Percentiles rank a stretch among this genome's conserved stretches.
Conservation (phyloP, 2,329 filamentous ascomycete genomes). For the Sporothrix brasiliensis region DNA sequence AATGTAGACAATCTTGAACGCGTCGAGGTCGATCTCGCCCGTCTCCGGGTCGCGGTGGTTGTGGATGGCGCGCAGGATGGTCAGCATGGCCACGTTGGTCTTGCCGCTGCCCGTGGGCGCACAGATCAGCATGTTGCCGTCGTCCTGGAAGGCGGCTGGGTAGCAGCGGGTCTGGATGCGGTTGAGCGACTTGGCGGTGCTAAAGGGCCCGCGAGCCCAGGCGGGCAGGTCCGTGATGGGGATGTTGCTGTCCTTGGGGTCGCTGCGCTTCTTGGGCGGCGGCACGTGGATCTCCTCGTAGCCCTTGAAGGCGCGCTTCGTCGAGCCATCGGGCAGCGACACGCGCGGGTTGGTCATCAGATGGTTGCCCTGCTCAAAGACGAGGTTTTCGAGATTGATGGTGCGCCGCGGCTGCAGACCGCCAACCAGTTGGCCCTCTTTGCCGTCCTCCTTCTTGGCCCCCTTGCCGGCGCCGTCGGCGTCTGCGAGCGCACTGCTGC, state of each 20-base stretch:
- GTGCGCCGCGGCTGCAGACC: slow-evolving; percentile 83
- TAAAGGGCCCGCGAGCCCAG: slow-evolving; percentile 87
- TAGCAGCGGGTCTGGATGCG: slow-evolving; percentile 95
- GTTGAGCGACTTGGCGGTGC: slow-evolving; percentile 83
- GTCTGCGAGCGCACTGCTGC: slow-evolving; percentile 57
- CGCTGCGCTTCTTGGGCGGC: slow-evolving; percentile 82
- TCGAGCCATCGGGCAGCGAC: slow-evolving; percentile 88
- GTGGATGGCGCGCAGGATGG: slow-evolving; percentile 93
- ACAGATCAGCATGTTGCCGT: slow-evolving; percentile 97
- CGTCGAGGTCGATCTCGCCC: slow-evolving; percentile 91
- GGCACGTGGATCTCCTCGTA: slow-evolving; percentile 99
- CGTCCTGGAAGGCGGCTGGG: slow-evolving; percentile 85
- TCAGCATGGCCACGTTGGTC: slow-evolving; percentile 97
- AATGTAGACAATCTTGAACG: slow-evolving; percentile 98
- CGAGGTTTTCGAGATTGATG: slow-evolving; percentile 92
- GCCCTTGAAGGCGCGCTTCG: slow-evolving; percentile 93
- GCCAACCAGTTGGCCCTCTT: slow-evolving; percentile 66
- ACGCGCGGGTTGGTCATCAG: slow-evolving; percentile 99
- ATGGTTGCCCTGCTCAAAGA: slow-evolving; percentile 98
- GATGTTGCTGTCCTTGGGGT: slow-evolving; percentile 77
- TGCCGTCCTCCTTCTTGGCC: slow-evolving; percentile 46
- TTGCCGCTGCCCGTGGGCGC: slow-evolving; percentile 97
- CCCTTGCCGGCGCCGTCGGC: slow-evolving; percentile 46
- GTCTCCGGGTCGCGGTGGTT: slow-evolving; percentile 88
- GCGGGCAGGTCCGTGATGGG: slow-evolving; percentile 87